Conservation (phyloP, 148 eudicot genomes). For the Rhododendron simsii region DNA sequence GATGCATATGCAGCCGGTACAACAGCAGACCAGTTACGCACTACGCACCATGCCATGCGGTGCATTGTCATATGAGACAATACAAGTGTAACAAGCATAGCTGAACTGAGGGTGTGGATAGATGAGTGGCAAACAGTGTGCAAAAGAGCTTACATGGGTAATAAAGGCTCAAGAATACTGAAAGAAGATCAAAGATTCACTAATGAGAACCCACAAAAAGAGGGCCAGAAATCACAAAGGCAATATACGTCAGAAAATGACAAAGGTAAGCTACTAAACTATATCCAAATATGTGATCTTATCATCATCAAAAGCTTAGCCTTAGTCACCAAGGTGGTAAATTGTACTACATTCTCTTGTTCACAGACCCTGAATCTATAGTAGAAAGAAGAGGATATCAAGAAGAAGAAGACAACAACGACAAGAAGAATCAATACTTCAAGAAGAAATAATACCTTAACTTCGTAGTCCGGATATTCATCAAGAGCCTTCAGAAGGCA, state of each 20-base stretch:
- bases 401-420: neutral
- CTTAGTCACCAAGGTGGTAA: neutral
- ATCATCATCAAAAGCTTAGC: neutral
- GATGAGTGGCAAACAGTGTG: neutral
- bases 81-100: neutral
- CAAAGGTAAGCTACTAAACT: neutral
- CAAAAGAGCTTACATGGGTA: neutral
- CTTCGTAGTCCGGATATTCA: slow-evolving; percentile 61
- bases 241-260: neutral
- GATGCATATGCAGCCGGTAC: neutral
- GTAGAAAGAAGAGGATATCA: neutral
- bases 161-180: neutral
- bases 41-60: neutral
- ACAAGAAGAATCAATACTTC: neutral
- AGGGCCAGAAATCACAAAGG: neutral
- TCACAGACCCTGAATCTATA: neutral
- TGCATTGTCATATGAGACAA: neutral
- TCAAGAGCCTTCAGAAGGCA: slow-evolving; percentile 60
- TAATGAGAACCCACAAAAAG: neutral
- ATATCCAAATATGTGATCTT: neutral
- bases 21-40: neutral
- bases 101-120: neutral
- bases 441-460: slow-evolving; percentile 39
- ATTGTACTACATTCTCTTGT: neutral
- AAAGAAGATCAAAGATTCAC: neutral